A percentile compares a stretch with the other conserved stretches of the same genome.
These are phyloP conservation scores for Nakazawaea laoshanensis DNA, from an alignment of 805 yeast genomes.

Conservation along the genomic window DNA sequence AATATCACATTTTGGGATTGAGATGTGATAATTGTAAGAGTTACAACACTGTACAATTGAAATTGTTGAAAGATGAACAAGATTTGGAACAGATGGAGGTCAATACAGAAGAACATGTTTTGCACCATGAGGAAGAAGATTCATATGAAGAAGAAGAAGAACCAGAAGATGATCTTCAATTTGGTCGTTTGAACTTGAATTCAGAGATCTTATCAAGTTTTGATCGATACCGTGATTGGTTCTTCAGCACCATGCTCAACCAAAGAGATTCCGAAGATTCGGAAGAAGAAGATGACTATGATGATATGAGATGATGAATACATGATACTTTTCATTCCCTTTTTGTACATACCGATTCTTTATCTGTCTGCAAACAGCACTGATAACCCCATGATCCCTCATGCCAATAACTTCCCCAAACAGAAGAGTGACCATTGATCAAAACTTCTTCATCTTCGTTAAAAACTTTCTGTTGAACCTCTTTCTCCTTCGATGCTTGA, in stretches of 20 bases:
- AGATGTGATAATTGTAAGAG: constrained; percentile 83
- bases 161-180: constrained; percentile 1
- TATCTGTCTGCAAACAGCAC: constrained; percentile 28
- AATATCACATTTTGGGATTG: constrained; percentile 78
- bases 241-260: constrained; percentile 7
- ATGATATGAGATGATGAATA: constrained; percentile 7
- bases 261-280: not conserved
- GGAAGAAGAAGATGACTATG: constrained; percentile 9
- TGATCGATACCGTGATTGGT: constrained; percentile 9
- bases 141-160: not conserved
- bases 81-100: constrained; percentile 3
- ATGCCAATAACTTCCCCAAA: constrained; percentile 36
- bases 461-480: not conserved
- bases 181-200: not conserved
- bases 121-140: not conserved
- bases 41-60: constrained; percentile 75
- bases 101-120: not conserved
- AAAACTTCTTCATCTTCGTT: constrained; percentile 23
- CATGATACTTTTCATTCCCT: not conserved
- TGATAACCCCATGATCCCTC: constrained; percentile 35
- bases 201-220: constrained; percentile 7
- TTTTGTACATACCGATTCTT: constrained; percentile 23
- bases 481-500: too few relatives aligned
- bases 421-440: constrained; percentile 28
- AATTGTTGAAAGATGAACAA: constrained; percentile 22